Conservation (phyloP, 2,329 filamentous ascomycete species). For the Penicillium rolfsii region DNA sequence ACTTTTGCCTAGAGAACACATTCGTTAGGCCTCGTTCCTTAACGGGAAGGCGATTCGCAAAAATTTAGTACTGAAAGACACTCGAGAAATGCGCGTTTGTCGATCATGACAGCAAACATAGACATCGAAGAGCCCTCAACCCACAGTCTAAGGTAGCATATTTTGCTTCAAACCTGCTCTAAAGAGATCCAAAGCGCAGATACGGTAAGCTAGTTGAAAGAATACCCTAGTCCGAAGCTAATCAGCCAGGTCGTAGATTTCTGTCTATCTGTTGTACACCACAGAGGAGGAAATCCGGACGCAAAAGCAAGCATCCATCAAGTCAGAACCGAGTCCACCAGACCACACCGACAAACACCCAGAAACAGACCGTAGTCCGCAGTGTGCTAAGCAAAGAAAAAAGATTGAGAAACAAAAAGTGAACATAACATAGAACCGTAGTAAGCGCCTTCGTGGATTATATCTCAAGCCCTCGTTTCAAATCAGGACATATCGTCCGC, state of each 20-base stretch:
- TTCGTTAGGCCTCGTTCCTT: constrained; percentile 2
- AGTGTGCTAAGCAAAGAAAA: constrained; percentile 10
- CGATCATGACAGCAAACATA: too few species aligned
- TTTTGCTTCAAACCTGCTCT: too few species aligned
- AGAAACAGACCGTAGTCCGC: constrained; percentile 20
- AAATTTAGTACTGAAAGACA: not conserved
- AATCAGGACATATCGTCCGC: constrained; percentile 46
- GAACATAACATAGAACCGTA: constrained; percentile 18
- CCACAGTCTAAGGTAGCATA: too few species aligned
- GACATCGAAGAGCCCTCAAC: too few species aligned
- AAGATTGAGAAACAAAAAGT: not conserved
- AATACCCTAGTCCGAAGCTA: not conserved
- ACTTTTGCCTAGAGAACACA: not conserved
- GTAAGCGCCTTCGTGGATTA: constrained; percentile 20
- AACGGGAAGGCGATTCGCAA: constrained; percentile 2
- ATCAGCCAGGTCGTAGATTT: constrained; percentile 8
- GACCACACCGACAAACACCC: constrained; percentile 22
- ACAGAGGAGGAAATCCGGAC: constrained; percentile 10
- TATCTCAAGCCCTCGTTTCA: not conserved
- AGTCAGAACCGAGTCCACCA: constrained; percentile 22
- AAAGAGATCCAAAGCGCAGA: not conserved
- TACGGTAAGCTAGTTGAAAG: not conserved
- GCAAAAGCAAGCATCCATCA: constrained; percentile 16
- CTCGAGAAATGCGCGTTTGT: too few species aligned
- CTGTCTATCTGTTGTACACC: constrained; percentile 19